Conservation (phyloP, 305 asterid species). For the Nicotiana rustica region DNA sequence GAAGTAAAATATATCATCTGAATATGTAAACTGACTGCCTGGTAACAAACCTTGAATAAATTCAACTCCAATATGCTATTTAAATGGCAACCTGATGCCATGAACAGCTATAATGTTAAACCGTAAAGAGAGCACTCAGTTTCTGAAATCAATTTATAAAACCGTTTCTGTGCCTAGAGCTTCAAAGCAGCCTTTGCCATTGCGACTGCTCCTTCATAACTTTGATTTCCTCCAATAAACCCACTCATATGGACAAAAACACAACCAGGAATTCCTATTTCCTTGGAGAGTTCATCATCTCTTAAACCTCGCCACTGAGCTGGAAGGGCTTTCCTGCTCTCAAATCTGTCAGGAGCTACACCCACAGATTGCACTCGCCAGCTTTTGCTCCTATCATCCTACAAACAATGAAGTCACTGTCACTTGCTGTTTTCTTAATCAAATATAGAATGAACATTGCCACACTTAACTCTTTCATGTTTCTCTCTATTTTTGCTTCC, state of each 20-base stretch:
- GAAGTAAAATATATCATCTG: neutral
- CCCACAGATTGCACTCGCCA: conserved; percentile 88
- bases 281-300: conserved; percentile 70
- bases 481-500: too few relatives aligned
- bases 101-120: neutral
- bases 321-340: conserved; percentile 77
- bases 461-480: neutral
- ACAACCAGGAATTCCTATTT: conserved; percentile 67
- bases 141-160: neutral
- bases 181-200: conserved; percentile 81
- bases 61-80: neutral
- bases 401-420: conserved; percentile 13
- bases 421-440: neutral
- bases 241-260: conserved; percentile 90
- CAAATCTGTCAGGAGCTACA: conserved; percentile 72
- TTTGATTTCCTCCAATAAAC: conserved; percentile 80
- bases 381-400: conserved; percentile 81
- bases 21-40: conserved; percentile 14
- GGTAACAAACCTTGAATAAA: neutral
- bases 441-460: neutral
- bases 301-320: conserved; percentile 79
- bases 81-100: conserved; percentile 20
- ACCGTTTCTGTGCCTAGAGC: conserved; percentile 29
- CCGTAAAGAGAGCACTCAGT: neutral
- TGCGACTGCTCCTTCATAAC: conserved; percentile 74